Conservation (phyloP, 257 asterid species). For the Solanum virginianum region DNA sequence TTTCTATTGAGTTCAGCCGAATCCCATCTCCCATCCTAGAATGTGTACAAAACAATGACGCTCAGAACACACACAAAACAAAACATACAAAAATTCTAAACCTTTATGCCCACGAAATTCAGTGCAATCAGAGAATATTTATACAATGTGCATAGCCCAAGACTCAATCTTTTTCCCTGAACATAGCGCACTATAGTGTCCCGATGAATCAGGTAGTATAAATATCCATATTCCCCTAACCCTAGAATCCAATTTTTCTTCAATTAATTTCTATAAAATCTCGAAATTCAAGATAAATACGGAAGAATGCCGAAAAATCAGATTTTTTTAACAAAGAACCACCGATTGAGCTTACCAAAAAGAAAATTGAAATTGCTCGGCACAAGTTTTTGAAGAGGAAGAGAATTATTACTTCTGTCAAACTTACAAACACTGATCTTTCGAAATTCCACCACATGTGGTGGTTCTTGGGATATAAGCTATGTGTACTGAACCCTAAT, state of each 20-base stretch:
- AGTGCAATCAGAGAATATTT: neutral
- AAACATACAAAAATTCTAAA: too few species aligned
- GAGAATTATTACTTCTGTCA: too few species aligned
- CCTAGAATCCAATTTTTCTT: neutral
- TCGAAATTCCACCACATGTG: too few species aligned
- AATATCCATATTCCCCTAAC: neutral
- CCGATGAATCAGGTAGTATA: neutral
- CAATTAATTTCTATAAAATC: neutral
- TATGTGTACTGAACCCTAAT: too few species aligned
- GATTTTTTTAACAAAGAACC: neutral
- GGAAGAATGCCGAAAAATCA: neutral
- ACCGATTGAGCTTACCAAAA: conserved; percentile 16
- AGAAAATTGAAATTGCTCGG: too few species aligned
- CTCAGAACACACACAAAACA: too few species aligned
- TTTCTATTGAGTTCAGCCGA: too few species aligned
- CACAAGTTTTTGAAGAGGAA: too few species aligned
- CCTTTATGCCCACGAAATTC: neutral
- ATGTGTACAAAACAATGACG: too few species aligned
- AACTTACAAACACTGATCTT: too few species aligned
- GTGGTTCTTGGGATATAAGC: too few species aligned
- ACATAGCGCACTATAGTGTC: neutral
- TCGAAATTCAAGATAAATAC: neutral
- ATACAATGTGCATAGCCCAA: neutral
- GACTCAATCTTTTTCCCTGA: neutral
- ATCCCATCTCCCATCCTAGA: too few species aligned